Base-by-base conservation (phyloP, 768 basidiomycete species). In the Cystofilobasidium ferigula region DNA sequence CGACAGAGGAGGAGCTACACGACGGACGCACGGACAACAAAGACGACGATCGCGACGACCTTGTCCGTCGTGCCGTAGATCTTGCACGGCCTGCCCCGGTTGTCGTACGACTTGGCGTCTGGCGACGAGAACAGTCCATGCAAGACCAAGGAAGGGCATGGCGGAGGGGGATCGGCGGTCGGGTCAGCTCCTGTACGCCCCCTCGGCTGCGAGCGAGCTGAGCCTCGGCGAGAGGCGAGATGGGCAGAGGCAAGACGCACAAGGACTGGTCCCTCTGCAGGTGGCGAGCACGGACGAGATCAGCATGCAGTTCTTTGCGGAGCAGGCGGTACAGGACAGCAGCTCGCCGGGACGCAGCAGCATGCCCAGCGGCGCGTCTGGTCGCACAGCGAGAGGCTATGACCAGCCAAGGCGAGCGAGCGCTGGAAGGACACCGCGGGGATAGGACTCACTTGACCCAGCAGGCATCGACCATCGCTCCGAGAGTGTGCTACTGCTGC, bases 51-150 rank as follows among this genome's bases (percentile, higher is more conserved):
- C 36, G 26, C 43, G n/a, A 64, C 63, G 43, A 64, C 35, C 28
- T 47, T 59, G 43, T 64, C 63, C 3, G 58, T 59, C 40, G 63
- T 47, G 8, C 45, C 57, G 47, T 64, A 64, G 32, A 58, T 34
- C 16, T 64, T 34, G 30, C 63, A 64, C 3, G 63, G 57, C 24
- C 57, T 34, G 0, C 63, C 63, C 6, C 63, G 56, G 57, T 64
- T 64, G 47, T 64, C 57, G 47, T 30, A 64, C 38, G 63, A 58
- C 32, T 58, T 59, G 32, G 40, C 56, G 38, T 64, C 63, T 51
- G 35, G 1, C 14, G 10, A 8, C 28, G 22, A 28, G 16, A 32
- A 13, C 26, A 28, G 35, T n/a, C 2, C 3, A 28, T 22, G 43
- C n/a, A 24, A 22, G 30, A n/a, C 28, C 34, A 34, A 12, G n/a